Conservation (phyloP, 495 filamentous ascomycete species). For the Oidiodendron maius region DNA sequence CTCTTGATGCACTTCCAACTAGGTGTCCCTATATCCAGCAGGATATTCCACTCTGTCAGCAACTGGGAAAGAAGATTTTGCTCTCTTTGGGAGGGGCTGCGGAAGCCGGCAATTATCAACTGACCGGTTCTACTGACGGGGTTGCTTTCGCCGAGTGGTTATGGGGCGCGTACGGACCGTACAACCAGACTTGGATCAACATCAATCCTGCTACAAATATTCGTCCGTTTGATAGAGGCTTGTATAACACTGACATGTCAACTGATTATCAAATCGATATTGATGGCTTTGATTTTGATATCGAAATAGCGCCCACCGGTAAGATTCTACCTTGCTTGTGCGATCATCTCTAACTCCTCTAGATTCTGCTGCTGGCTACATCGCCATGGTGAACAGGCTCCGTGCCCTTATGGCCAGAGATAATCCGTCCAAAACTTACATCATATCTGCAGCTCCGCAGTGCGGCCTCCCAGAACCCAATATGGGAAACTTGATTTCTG, state of each 20-base stretch:
- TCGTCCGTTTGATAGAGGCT: constrained; percentile 34
- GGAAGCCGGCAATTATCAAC: constrained; percentile 18
- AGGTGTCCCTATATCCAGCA: constrained; percentile 28
- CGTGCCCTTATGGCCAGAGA: constrained; percentile 36
- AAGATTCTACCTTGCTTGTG: constrained; percentile 24
- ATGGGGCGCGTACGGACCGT: constrained; percentile 60
- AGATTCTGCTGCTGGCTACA: constrained; percentile 33
- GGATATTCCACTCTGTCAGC: constrained; percentile 46
- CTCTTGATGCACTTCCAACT: constrained; percentile 14
- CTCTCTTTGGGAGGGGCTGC: constrained; percentile 64
- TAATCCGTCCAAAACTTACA: constrained; percentile 38
- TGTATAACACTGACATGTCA: constrained; percentile 28
- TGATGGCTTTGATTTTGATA: constrained; percentile 58
- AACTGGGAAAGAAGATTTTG: constrained; percentile 53
- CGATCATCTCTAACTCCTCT: constrained; percentile 27
- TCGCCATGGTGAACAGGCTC: constrained; percentile 37
- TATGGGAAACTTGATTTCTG: constrained; percentile 46
- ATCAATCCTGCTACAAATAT: constrained; percentile 20
- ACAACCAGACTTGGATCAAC: constrained; percentile 29
- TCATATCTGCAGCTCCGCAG: constrained; percentile 52
- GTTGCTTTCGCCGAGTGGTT: constrained; percentile 53
- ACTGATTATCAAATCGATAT: constrained; percentile 35
- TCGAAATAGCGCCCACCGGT: constrained; percentile 35
- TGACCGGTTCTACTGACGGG: constrained; percentile 38
- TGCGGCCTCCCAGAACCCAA: constrained; percentile 48